Conservation (phyloP, 164 flowering plant genomes). For the Aristolochia californica region DNA sequence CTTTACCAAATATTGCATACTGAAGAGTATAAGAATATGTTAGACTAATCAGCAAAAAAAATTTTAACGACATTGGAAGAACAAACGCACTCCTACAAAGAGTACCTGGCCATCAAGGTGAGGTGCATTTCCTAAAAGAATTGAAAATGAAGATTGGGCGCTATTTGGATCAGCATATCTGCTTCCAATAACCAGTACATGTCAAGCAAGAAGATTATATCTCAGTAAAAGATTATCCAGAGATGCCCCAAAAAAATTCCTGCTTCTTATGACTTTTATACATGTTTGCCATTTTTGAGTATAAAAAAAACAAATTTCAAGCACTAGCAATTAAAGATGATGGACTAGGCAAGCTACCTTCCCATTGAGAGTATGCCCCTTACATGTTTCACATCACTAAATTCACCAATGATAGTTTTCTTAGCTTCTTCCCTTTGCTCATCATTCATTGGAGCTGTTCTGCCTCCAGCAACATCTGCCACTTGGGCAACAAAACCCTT, state of each 20-base stretch:
- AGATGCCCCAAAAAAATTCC: background rate
- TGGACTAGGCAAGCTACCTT: constrained; percentile 31
- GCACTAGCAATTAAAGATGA: background rate
- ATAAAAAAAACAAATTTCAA: no score
- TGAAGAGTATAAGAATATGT: constrained; percentile 17
- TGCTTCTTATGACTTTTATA: no score
- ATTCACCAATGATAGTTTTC: constrained; percentile 84
- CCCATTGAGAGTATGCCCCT: constrained; percentile 97
- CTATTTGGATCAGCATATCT: constrained; percentile 81
- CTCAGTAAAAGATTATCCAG: background rate
- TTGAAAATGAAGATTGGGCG: constrained; percentile 81
- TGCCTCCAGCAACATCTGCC: constrained; percentile 79
- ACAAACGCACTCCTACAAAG: background rate
- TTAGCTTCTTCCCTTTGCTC: constrained; percentile 68
- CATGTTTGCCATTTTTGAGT: no score
- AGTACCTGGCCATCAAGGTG: constrained; percentile 82
- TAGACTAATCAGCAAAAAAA: constrained; percentile 4
- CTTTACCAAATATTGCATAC: constrained; percentile 94
- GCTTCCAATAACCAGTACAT: background rate
- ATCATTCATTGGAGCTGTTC: constrained; percentile 83
- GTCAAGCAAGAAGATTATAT: background rate
- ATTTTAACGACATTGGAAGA: background rate
- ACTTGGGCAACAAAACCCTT: constrained; percentile 95
- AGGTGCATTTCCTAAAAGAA: constrained; percentile 97
- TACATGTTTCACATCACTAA: constrained; percentile 83